Conservation (phyloP, 1,139 yeast genomes). For the Pichia sp. region DNA sequence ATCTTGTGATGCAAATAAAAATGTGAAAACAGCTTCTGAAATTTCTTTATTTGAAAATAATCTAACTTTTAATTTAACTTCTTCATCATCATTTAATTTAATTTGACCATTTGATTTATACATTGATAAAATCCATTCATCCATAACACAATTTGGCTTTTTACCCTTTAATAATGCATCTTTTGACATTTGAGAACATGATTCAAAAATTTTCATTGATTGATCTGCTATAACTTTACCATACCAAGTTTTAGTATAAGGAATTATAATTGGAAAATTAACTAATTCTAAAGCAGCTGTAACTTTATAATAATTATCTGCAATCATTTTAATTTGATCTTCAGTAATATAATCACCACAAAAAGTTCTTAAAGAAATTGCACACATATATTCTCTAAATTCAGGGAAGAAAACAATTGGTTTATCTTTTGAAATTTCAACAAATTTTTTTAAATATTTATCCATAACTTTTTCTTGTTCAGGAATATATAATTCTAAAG, state of each 20-base stretch:
- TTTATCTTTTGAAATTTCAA: constrained; percentile 46
- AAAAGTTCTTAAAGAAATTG: constrained; percentile 84
- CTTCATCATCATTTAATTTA: constrained; percentile 35
- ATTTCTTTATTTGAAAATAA: constrained; percentile 87
- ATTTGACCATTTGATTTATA: constrained; percentile 43
- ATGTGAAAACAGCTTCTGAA: constrained; percentile 93
- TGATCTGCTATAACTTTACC: constrained; percentile 90
- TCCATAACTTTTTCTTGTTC: constrained; percentile 81
- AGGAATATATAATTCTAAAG: constrained; percentile 79
- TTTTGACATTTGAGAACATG: constrained; percentile 84
- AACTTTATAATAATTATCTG: constrained; percentile 85
- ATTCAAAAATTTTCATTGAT: constrained; percentile 86
- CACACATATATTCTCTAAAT: constrained; percentile 94
- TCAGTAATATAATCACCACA: constrained; percentile 94
- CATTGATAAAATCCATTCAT: constrained; percentile 89
- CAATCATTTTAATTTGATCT: constrained; percentile 76
- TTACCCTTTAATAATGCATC: constrained; percentile 67
- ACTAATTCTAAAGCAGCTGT: constrained; percentile 96
- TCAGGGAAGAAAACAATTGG: constrained; percentile 81
- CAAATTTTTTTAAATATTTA: constrained; percentile 62
- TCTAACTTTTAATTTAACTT: constrained; percentile 54
- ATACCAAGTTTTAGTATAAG: constrained; percentile 96
- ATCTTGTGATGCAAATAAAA: constrained; percentile 95
- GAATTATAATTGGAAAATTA: constrained; percentile 92
- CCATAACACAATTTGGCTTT: constrained; percentile 82